A percentile compares a stretch with the other conserved stretches of the same genome.
Conservation (phyloP, 2,329 filamentous ascomycete species). For the Aspergillus floridensis region DNA sequence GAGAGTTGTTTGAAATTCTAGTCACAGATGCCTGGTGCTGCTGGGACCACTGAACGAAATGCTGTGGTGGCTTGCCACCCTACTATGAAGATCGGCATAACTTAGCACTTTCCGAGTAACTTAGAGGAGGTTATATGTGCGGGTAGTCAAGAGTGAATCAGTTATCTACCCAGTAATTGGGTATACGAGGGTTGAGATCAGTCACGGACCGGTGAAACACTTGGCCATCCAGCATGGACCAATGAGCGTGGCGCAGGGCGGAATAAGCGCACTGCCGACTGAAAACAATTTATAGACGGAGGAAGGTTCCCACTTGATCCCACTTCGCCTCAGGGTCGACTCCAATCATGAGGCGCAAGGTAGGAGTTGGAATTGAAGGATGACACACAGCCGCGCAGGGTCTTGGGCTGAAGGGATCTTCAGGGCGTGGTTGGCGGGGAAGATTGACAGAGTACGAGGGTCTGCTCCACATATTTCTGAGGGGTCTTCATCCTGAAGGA, state of each 20-base stretch:
- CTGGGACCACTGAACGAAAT: constrained; percentile 15
- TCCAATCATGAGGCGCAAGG: neutral
- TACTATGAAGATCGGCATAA: neutral
- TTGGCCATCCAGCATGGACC: neutral
- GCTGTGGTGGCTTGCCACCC: constrained; percentile 4
- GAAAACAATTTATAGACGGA: neutral
- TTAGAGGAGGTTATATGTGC: no score
- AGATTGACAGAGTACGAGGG: neutral
- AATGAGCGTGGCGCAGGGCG: neutral
- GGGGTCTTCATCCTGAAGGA: neutral
- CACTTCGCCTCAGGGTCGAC: neutral
- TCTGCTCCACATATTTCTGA: neutral
- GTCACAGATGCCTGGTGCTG: constrained; percentile 22
- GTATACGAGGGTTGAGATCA: neutral
- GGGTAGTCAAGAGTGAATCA: no score
- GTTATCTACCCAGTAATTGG: no score
- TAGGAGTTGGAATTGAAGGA: neutral
- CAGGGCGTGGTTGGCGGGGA: neutral
- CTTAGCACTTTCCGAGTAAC: neutral
- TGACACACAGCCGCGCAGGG: neutral
- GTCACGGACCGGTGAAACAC: neutral
- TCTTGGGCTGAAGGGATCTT: neutral
- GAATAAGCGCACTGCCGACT: neutral
- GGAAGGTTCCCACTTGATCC: neutral
- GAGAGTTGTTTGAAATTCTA: constrained; percentile 7